Percentiles rank a stretch among this genome's conserved stretches.
Conservation (phyloP, 257 asterid genomes). For the Solanum lycopersicoides region DNA sequence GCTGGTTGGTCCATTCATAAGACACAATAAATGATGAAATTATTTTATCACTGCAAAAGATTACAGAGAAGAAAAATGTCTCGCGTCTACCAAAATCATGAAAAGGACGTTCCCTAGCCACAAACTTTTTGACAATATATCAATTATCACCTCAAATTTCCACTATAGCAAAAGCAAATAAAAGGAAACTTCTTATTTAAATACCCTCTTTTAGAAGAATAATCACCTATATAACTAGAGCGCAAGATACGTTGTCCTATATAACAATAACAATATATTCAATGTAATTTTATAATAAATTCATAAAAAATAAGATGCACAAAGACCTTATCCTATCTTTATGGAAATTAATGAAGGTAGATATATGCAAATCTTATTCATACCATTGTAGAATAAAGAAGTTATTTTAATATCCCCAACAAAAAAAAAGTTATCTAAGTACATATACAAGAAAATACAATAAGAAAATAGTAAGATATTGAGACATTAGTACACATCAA, state of each 20-base stretch:
- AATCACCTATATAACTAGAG: background rate
- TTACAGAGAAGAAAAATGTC: background rate
- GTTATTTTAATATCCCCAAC: background rate
- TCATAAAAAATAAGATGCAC: background rate
- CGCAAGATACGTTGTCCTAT: background rate
- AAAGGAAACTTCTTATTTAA: background rate
- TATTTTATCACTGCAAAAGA: background rate
- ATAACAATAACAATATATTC: background rate
- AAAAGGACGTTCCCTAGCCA: background rate
- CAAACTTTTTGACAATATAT: background rate
- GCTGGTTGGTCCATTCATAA: background rate
- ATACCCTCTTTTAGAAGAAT: background rate
- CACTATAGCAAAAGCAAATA: background rate
- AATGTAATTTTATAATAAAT: no score
- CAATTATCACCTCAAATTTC: background rate
- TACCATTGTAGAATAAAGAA: fast-evolving
- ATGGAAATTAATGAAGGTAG: background rate
- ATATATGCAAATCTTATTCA: background rate
- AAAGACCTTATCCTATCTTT: background rate
- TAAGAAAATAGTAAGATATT: background rate
- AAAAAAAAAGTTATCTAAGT: background rate
- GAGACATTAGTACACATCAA: background rate
- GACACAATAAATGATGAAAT: background rate
- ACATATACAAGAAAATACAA: background rate
- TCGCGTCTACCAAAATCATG: background rate